Evolutionary conservation across 257 asterid species (phyloP).

Genomic region (Gentiana straminea): DNA sequence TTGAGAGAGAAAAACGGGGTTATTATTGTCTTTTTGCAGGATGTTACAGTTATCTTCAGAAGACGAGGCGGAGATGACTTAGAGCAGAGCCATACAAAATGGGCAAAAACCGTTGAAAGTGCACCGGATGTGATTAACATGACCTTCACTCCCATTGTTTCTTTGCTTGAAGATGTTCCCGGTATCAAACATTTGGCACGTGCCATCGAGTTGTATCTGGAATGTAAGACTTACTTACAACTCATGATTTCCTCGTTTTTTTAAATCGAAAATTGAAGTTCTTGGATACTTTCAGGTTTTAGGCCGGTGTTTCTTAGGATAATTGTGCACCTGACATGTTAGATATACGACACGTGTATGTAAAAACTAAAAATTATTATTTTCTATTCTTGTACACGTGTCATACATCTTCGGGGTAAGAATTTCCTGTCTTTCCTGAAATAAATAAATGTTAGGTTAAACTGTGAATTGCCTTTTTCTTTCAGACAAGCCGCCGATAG

Average conservation of each 20-base stretch:
- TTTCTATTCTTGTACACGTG: too few species aligned
- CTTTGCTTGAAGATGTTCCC: constrained; percentile 80
- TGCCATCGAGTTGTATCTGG: constrained; percentile 88
- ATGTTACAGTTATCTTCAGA: constrained; percentile 93
- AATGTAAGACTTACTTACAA: constrained; percentile 45
- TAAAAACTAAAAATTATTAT: too few species aligned
- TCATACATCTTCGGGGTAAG: neutral
- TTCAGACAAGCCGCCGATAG: constrained; percentile 97
- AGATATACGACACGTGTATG: too few species aligned
- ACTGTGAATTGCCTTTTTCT: constrained; percentile 14
- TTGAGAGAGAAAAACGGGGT: neutral
- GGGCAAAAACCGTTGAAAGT: constrained; percentile 81
- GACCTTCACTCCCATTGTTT: constrained; percentile 84
- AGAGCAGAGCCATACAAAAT: constrained; percentile 89
- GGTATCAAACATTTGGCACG: constrained; percentile 80
- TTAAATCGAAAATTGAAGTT: neutral
- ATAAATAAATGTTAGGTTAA: constrained; percentile 1
- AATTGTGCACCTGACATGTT: too few species aligned
- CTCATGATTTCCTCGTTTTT: neutral
- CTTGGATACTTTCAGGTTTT: neutral
- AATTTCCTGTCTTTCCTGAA: neutral
- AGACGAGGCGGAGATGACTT: constrained; percentile 99
- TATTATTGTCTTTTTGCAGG: constrained; percentile 44
- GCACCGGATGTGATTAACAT: constrained; percentile 96
- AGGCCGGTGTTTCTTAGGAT: neutral